These are phyloP conservation scores for Colletotrichum somersetense DNA, from an alignment of 2,329 filamentous ascomycete species.

Conservation along the genomic window DNA sequence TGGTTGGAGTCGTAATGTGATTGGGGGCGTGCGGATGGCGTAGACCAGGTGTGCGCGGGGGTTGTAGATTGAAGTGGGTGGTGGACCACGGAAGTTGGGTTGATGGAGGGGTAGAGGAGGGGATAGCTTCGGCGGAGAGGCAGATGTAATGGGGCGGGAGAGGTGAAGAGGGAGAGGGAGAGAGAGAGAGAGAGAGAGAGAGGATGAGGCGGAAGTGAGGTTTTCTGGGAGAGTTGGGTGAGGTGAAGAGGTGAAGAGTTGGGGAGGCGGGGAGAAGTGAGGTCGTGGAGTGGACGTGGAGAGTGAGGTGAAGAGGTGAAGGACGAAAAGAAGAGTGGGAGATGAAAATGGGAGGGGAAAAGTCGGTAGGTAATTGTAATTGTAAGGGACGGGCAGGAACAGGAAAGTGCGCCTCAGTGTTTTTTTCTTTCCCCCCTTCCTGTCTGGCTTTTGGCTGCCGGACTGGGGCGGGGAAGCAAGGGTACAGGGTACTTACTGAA, in stretches of 20 bases:
- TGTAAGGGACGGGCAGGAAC: slow-evolving; percentile 44
- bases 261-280: slow-evolving; percentile 43
- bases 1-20: slow-evolving; percentile 20
- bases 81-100: slow-evolving; percentile 29
- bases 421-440: slow-evolving; percentile 25
- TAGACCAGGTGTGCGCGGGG: slow-evolving; percentile 2
- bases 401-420: slow-evolving; percentile 40
- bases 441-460: slow-evolving; percentile 6
- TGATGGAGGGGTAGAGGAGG: slow-evolving; percentile 41
- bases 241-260: slow-evolving; percentile 45
- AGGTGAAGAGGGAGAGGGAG: slow-evolving; percentile 44
- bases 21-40: slow-evolving; percentile 9
- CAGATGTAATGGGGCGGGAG: slow-evolving; percentile 41
- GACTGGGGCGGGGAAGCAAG: slow-evolving; percentile 9
- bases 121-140: slow-evolving; percentile 43
- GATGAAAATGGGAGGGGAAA: slow-evolving; percentile 48
- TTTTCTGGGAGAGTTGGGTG: slow-evolving; percentile 44
- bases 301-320: slow-evolving; percentile 42
- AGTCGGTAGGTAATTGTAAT: slow-evolving; percentile 44
- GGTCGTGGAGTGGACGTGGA: slow-evolving; percentile 43
- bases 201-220: slow-evolving; percentile 43
- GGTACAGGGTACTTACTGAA: slow-evolving; percentile 38
- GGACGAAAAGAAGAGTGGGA: slow-evolving; percentile 43
- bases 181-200: slow-evolving; percentile 43
- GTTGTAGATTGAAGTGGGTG: slow-evolving; percentile 32